These are phyloP conservation scores for Delphinella strobiligena DNA, from an alignment of 2,329 filamentous ascomycete species.

Conservation along the genomic window DNA sequence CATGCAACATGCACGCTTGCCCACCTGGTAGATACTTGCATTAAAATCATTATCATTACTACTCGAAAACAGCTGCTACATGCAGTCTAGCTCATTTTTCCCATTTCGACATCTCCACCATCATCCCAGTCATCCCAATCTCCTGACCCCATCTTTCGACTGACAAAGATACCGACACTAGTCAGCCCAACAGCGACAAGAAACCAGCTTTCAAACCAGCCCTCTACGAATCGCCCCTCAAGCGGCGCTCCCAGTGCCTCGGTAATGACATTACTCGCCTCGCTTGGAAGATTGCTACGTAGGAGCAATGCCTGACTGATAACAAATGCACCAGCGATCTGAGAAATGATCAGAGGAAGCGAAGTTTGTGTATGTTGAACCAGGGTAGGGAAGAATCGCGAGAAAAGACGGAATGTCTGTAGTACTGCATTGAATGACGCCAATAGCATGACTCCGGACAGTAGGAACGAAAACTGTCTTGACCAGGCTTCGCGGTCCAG, in stretches of 20 bases:
- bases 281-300: slow-evolving; percentile 63
- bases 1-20: no score
- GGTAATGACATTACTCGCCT: slow-evolving; percentile 65
- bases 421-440: slow-evolving; percentile 70
- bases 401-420: slow-evolving; percentile 76
- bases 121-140: slow-evolving; percentile 30
- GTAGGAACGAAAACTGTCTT: slow-evolving; percentile 70
- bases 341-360: slow-evolving; percentile 65
- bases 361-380: slow-evolving; percentile 65
- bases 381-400: slow-evolving; percentile 60
- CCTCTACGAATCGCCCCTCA: slow-evolving; percentile 59
- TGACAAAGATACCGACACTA: slow-evolving; percentile 60
- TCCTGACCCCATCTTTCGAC: slow-evolving; percentile 44
- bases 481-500: slow-evolving; percentile 76
- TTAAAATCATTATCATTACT: no score
- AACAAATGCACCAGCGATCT: slow-evolving; percentile 75
- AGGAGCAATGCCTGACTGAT: slow-evolving; percentile 69
- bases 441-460: slow-evolving; percentile 72
- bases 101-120: slow-evolving; percentile 55
- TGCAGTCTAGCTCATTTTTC: slow-evolving; percentile 46
- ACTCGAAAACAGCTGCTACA: neutral
- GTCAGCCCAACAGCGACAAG: slow-evolving; percentile 55
- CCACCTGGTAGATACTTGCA: no score
- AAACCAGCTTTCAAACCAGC: slow-evolving; percentile 86
- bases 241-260: slow-evolving; percentile 68